Base-by-base conservation (phyloP, 257 asterid species). In the Solanum gandarillasii region DNA sequence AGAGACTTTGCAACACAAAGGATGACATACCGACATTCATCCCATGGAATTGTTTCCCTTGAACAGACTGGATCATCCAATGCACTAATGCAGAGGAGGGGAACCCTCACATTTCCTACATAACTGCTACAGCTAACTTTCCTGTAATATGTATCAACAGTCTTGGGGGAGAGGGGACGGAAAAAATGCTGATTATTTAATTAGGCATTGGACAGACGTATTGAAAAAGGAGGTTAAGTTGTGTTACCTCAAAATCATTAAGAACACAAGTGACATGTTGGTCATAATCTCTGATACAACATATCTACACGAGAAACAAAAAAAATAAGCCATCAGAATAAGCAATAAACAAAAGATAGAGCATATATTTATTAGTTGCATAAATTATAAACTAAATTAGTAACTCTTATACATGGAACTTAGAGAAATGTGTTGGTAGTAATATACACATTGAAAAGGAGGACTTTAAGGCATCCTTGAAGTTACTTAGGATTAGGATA, bases 51-150 rank as follows among this genome's bases (percentile, higher is more conserved):
- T 88, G 98, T 97, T 90, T 97, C 99, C 89, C 92, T 88, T 31
- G 99, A 92, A 88, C 98, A 97, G 70, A 97, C 92, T 83, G 99
- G 98, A 92, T 97, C 99, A 88, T 97, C 99, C 91, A 94, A 62
- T 34, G 98, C 88, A 88, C 93, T 94, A 90, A 97, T 89, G 91
- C 99, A 97, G 84, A 97, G 94, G 91, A 97, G 96, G 90, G 99
- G 99, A 58, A 95, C 91, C 92, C 14, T 91, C 83, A 97, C 98
- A 83, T 93, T 88, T 88, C 95, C 96, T 0, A 95, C 90, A 87
- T 90, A 95, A 88, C 91, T 83, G 84, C 96, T 90, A 90, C 98
- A 92, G 93, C 97, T 93, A 89, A 94, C 90, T 68, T 91, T 91
- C 91, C 98, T 92, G 91, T 97, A 97, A 93, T 92, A 97, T 18